Evolutionary conservation across 768 basidiomycete genomes (phyloP).

Genomic region (Mycena filopes): DNA sequence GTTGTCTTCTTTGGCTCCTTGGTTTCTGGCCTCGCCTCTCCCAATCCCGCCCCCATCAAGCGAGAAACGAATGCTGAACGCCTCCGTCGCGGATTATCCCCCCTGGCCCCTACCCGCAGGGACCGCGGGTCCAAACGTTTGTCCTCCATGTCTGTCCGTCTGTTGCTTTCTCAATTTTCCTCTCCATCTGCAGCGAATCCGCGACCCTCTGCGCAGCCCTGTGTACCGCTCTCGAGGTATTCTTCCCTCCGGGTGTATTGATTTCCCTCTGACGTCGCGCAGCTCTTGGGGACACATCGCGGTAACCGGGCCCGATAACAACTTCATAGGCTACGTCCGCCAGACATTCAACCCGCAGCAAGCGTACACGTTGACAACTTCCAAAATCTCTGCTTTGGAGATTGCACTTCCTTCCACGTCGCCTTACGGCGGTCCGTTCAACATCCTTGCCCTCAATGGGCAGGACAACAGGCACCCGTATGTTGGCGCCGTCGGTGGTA

Average conservation of each 20-base stretch:
- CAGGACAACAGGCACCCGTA: slow-evolving; percentile 7
- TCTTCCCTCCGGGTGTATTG: neutral
- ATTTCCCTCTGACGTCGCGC: neutral
- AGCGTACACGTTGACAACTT: slow-evolving; percentile 14
- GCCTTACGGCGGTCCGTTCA: slow-evolving; percentile 5
- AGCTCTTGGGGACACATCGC: slow-evolving; percentile 5
- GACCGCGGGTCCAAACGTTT: neutral
- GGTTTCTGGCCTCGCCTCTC: slow-evolving; percentile 7
- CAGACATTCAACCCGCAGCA: slow-evolving; percentile 12
- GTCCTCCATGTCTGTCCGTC: neutral
- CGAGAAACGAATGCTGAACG: slow-evolving; percentile 17
- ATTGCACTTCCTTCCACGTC: slow-evolving; percentile 5
- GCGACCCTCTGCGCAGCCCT: neutral
- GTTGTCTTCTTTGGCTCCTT: slow-evolving; percentile 7
- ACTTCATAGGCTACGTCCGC: slow-evolving; percentile 4
- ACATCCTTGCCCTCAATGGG: slow-evolving; percentile 8
- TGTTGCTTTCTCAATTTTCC: neutral
- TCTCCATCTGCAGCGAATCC: neutral
- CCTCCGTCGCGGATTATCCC: slow-evolving; percentile 15
- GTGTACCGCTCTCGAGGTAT: slow-evolving; percentile 11
- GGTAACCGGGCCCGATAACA: neutral
- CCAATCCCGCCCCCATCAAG: neutral
- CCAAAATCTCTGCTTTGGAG: slow-evolving; percentile 2
- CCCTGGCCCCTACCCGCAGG: slow-evolving; percentile 16
- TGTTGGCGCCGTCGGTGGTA: slow-evolving; percentile 21